Percentiles rank a stretch among this genome's conserved stretches.
Evolutionary conservation across 2,329 filamentous ascomycete genomes (phyloP).

Genomic region (Paecilomyces sp.): DNA sequence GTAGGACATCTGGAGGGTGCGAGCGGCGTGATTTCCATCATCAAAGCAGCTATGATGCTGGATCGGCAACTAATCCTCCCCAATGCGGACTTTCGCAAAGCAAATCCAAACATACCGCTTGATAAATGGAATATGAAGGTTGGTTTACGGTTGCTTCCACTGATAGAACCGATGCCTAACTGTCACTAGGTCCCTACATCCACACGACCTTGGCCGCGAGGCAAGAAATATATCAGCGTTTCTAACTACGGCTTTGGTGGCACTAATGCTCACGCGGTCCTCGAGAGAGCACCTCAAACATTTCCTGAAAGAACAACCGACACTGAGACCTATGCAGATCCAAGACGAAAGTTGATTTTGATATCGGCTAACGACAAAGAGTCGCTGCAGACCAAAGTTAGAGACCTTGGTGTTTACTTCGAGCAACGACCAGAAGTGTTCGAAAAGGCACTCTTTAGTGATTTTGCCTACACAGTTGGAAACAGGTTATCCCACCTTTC

Average conservation of each 20-base stretch:
- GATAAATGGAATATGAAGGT: conserved; percentile 32
- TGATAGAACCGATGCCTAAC: conserved; percentile 18
- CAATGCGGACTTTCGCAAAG: conserved; percentile 33
- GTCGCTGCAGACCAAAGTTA: conserved; percentile 14
- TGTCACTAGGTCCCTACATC: conserved; percentile 3
- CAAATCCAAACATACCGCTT: conserved; percentile 29
- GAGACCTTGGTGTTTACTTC: conserved; percentile 11
- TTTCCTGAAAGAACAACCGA: conserved; percentile 2
- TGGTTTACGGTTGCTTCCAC: conserved; percentile 11
- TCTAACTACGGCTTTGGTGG: conserved; percentile 23
- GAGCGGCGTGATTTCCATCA: conserved; percentile 32
- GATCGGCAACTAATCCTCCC: conserved; percentile 40
- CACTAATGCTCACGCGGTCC: conserved; percentile 20
- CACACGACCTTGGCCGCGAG: conserved; percentile 23
- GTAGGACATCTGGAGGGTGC: conserved; percentile 27
- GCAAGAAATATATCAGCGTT: conserved; percentile 17
- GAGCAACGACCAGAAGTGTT: conserved; percentile 27
- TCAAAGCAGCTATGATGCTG: conserved; percentile 37
- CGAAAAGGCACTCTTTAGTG: background rate
- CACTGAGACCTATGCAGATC: conserved; percentile 9
- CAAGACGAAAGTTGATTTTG: conserved; percentile 7
- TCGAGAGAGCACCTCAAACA: conserved; percentile 10
- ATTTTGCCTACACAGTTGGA: background rate
- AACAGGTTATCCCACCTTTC: background rate
- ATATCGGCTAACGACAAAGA: conserved; percentile 20